phyloP scores from a whole-genome alignment of 352 stramenopile genomes.

The Discostella stelligera region DNA sequence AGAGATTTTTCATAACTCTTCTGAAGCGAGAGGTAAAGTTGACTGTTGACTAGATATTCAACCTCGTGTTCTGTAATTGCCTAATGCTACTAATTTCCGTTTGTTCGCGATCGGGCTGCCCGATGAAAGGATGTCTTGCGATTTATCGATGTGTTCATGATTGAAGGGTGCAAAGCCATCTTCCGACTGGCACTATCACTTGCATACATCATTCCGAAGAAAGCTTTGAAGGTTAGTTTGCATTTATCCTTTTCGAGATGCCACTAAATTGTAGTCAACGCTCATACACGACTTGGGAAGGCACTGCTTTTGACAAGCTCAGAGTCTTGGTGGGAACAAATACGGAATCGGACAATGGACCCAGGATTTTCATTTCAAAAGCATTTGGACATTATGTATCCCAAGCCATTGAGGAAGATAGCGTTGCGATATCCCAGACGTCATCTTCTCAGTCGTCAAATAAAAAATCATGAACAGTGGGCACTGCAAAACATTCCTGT shows the following conservation, averaged over 20 bases:
- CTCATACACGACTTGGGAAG: too few species aligned
- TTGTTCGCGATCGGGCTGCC: not conserved
- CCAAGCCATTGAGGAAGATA: slow-evolving; percentile 24
- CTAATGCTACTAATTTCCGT: not conserved
- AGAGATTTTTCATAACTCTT: slow-evolving; percentile 67
- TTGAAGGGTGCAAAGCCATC: slow-evolving; percentile 74
- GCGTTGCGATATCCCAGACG: slow-evolving; percentile 29
- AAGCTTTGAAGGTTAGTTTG: slow-evolving; percentile 41
- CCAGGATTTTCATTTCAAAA: slow-evolving; percentile 31
- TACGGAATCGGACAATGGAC: slow-evolving; percentile 20
- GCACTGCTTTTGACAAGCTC: slow-evolving; percentile 21
- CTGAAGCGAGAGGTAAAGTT: slow-evolving; percentile 45
- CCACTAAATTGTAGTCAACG: not conserved
- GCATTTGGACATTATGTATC: slow-evolving; percentile 35
- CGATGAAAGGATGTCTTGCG: slow-evolving; percentile 47
- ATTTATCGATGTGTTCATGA: slow-evolving; percentile 78
- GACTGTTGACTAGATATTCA: not conserved
- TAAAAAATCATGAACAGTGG: slow-evolving; percentile 44
- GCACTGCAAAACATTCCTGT: slow-evolving; percentile 40
- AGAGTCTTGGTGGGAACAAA: slow-evolving; percentile 37
- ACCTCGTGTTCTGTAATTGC: not conserved
- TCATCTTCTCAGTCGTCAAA: slow-evolving; percentile 16
- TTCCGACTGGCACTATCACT: slow-evolving; percentile 74
- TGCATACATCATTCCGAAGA: slow-evolving; percentile 54
- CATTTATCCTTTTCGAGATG: too few species aligned